These are phyloP conservation scores for Fusarium sulawesiense DNA, from an alignment of 2,329 filamentous ascomycete species.

Conservation along the genomic window DNA sequence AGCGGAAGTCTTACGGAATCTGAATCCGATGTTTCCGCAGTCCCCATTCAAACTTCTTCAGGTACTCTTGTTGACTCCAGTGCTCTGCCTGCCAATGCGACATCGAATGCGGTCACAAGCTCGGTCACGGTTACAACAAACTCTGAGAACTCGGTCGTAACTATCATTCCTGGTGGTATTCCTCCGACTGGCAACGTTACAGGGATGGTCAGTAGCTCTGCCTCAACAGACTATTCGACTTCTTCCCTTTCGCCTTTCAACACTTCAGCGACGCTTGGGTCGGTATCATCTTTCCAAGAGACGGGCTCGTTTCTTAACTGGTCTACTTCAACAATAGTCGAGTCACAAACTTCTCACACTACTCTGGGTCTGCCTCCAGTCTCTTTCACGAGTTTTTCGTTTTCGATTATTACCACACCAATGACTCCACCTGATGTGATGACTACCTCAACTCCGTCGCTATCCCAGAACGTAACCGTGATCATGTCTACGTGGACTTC, in stretches of 20 bases:
- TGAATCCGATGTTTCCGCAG: not conserved
- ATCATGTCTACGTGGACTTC: slow-evolving; percentile 26
- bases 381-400: slow-evolving; percentile 12
- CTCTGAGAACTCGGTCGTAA: slow-evolving; percentile 29
- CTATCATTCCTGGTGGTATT: slow-evolving; percentile 30
- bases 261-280: slow-evolving; percentile 4
- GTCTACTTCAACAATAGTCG: slow-evolving; percentile 31
- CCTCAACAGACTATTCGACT: slow-evolving; percentile 14
- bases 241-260: slow-evolving; percentile 7
- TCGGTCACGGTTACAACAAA: slow-evolving; percentile 21
- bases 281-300: not conserved
- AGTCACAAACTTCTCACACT: not conserved
- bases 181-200: slow-evolving; percentile 17
- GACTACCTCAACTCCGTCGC: slow-evolving; percentile 1
- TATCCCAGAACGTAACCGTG: slow-evolving; percentile 8
- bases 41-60: not conserved
- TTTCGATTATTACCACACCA: slow-evolving; percentile 21
- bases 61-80: slow-evolving; percentile 12
- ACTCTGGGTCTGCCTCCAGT: slow-evolving; percentile 3
- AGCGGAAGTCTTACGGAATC: slow-evolving; percentile 1
- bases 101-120: not conserved
- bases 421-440: slow-evolving; percentile 19
- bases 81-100: slow-evolving; percentile 15
- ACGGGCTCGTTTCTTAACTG: slow-evolving; percentile 24
- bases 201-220: slow-evolving; percentile 4